A percentile compares a stretch with the other conserved stretches of the same genome.
Conservation (phyloP, 2,329 filamentous ascomycete genomes). For the Ophiostoma piceae region DNA sequence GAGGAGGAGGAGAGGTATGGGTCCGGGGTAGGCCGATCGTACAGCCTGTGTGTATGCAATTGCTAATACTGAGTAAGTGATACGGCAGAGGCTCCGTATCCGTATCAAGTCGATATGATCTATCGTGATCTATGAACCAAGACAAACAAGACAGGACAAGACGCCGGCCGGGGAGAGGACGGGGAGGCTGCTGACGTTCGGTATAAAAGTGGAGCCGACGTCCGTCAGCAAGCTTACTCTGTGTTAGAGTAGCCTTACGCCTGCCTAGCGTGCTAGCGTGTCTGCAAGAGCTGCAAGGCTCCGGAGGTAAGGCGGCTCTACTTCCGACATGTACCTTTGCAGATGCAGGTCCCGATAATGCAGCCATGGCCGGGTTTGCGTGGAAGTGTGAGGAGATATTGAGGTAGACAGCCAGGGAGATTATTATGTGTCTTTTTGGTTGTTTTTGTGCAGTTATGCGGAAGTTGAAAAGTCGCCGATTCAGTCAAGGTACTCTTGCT, state of each 20-base stretch:
- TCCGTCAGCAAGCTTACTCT: background rate
- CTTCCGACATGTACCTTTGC: background rate
- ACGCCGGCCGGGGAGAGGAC: background rate
- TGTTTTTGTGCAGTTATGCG: background rate
- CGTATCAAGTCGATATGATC: background rate
- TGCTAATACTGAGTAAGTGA: background rate
- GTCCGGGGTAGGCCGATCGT: background rate
- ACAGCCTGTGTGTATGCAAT: background rate
- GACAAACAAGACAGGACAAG: background rate
- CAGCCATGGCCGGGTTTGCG: background rate
- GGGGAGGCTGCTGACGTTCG: conserved; percentile 1
- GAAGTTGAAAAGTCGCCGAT: background rate
- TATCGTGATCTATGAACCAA: too few species aligned
- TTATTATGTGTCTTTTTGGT: background rate
- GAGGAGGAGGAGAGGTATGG: background rate
- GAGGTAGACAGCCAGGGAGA: background rate
- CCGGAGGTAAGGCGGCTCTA: conserved; percentile 10
- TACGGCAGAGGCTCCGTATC: background rate
- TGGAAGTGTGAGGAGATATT: background rate
- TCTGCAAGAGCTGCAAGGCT: background rate
- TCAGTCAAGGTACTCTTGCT: background rate
- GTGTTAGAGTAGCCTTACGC: background rate
- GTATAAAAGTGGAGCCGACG: background rate
- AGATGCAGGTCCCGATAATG: background rate
- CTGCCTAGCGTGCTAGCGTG: background rate